A percentile compares a stretch with the other conserved stretches of the same genome.
These are phyloP conservation scores for Candolleomyces efflorescens DNA, from an alignment of 768 basidiomycete genomes.

Conservation along the genomic window DNA sequence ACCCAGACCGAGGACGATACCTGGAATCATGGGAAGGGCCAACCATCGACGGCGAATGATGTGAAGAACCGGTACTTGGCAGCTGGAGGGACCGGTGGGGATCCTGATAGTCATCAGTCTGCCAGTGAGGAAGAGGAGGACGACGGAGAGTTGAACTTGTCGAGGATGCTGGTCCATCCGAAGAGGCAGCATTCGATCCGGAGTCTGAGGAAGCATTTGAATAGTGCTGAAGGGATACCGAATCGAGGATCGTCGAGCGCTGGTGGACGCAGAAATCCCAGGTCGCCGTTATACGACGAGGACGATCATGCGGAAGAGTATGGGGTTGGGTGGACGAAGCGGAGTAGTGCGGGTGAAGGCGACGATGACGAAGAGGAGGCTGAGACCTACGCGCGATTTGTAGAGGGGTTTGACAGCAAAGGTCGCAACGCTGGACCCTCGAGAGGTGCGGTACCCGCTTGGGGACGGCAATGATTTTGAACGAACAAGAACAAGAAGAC, in stretches of 20 bases:
- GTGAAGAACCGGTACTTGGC: slow-evolving; percentile 24
- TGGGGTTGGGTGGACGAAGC: slow-evolving; percentile 21
- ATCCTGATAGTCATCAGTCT: slow-evolving; percentile 32
- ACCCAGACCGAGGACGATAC: slow-evolving; percentile 57
- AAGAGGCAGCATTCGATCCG: slow-evolving; percentile 72
- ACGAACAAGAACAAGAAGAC: not conserved
- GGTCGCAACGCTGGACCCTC: not conserved
- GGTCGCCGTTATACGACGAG: slow-evolving; percentile 13
- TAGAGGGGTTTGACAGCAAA: not conserved
- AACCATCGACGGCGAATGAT: slow-evolving; percentile 8
- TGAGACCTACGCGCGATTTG: slow-evolving; percentile 20
- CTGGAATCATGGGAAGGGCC: slow-evolving; percentile 33
- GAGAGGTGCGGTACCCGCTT: not conserved
- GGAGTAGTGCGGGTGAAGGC: slow-evolving; percentile 17
- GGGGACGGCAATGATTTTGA: slow-evolving; percentile 3
- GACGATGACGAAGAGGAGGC: slow-evolving; percentile 28
- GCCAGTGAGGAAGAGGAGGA: slow-evolving; percentile 46
- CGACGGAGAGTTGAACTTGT: slow-evolving; percentile 57
- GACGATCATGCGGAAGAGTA: slow-evolving; percentile 24
- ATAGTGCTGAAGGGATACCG: not conserved
- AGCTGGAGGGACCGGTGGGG: slow-evolving; percentile 17
- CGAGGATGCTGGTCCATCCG: slow-evolving; percentile 63
- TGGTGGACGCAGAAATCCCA: not conserved
- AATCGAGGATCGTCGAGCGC: not conserved
- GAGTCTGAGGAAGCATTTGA: slow-evolving; percentile 63